Evolutionary conservation across 495 filamentous ascomycete species (phyloP).

Genomic region (Xylaria venustula): DNA sequence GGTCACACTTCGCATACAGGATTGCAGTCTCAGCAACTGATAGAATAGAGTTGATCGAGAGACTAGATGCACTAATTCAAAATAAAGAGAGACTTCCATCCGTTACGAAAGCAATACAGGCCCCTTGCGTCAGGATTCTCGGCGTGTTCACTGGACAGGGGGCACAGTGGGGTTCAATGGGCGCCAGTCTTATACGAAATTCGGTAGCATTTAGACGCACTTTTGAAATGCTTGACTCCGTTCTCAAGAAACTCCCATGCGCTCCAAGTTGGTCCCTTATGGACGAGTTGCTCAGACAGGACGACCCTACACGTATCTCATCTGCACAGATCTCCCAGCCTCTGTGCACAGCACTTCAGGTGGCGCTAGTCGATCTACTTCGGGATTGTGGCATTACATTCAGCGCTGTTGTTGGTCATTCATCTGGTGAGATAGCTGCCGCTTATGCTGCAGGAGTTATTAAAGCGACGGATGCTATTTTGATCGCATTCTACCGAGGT

Average conservation of each 20-base stretch:
- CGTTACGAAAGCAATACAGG: background rate
- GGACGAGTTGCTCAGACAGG: conserved; percentile 9
- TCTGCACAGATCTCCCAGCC: conserved; percentile 35
- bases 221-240: background rate
- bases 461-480: conserved; percentile 35
- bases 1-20: background rate
- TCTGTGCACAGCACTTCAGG: conserved; percentile 38
- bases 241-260: conserved; percentile 7
- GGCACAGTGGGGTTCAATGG: conserved; percentile 65
- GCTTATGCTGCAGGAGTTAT: conserved; percentile 34
- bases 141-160: conserved; percentile 59
- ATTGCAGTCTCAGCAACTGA: background rate
- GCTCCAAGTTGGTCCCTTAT: conserved; percentile 20
- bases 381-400: conserved; percentile 42
- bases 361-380: conserved; percentile 44
- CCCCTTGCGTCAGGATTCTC: conserved; percentile 28
- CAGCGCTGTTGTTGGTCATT: conserved; percentile 49
- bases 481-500: conserved; percentile 49
- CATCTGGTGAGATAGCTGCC: conserved; percentile 52
- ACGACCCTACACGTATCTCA: background rate
- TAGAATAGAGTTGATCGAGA: background rate
- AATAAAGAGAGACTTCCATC: background rate
- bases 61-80: background rate
- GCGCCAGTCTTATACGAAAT: conserved; percentile 36
- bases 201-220: background rate